Conservation (phyloP, 306 rosid species). For the Rubus parviflorus region DNA sequence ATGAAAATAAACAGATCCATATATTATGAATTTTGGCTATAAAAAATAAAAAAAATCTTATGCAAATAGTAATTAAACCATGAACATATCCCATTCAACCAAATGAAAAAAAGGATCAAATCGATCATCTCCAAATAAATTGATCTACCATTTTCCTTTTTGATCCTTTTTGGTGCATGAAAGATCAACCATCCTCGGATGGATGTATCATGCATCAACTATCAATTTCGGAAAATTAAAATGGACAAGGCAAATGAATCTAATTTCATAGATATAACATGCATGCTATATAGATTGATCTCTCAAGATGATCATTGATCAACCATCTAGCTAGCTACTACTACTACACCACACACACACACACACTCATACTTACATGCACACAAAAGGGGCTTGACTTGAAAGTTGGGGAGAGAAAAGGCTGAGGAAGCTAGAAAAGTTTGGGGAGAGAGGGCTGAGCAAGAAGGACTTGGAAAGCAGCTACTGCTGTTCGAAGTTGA, state of each 20-base stretch:
- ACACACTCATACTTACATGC: not conserved
- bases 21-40: not conserved
- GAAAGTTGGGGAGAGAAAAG: not conserved
- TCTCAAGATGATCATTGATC: constrained; percentile 1
- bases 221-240: not conserved
- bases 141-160: not conserved
- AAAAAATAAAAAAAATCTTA: not conserved
- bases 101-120: not conserved
- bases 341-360: not conserved
- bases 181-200: not conserved
- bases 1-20: not conserved
- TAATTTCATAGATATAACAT: not conserved
- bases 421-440: not conserved
- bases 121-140: not conserved
- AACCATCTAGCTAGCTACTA: not conserved
- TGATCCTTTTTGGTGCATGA: not conserved
- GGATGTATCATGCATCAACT: not conserved
- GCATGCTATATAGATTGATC: not conserved
- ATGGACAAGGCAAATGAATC: not conserved
- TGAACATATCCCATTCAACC: not conserved
- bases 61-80: not conserved
- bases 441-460: not conserved
- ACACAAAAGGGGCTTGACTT: not conserved
- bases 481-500: not conserved
- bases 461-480: not conserved